phyloP scores from a whole-genome alignment of 257 asterid species.

The Plantago major region DNA sequence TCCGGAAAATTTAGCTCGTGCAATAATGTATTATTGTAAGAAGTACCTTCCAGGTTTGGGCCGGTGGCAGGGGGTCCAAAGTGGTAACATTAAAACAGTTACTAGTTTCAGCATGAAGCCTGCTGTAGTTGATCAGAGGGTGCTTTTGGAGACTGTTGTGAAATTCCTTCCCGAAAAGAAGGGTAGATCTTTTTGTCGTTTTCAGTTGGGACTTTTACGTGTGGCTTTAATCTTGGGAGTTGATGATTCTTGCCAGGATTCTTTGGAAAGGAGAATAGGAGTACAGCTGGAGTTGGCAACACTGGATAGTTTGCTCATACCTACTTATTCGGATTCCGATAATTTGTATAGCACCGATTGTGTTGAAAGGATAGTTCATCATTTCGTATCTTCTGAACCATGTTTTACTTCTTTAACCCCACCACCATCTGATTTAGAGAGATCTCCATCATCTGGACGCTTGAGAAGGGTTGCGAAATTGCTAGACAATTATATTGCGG shows the following conservation, averaged over 20 bases:
- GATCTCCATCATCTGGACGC: constrained; percentile 56
- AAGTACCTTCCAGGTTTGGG: constrained; percentile 88
- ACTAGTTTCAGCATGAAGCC: constrained; percentile 88
- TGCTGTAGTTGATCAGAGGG: constrained; percentile 64
- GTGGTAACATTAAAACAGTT: constrained; percentile 52
- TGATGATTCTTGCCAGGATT: constrained; percentile 47
- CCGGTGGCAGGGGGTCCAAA: constrained; percentile 77
- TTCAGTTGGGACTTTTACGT: constrained; percentile 73
- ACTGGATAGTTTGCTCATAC: constrained; percentile 70
- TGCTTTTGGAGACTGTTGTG: constrained; percentile 62
- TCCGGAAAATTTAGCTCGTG: constrained; percentile 59
- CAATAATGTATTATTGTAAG: constrained; percentile 76
- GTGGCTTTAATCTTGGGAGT: constrained; percentile 80
- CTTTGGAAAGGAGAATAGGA: constrained; percentile 73
- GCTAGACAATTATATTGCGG: constrained; percentile 80
- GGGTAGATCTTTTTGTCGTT: constrained; percentile 80
- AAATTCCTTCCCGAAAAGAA: constrained; percentile 69
- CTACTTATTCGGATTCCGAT: constrained; percentile 84
- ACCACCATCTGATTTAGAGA: constrained; percentile 44
- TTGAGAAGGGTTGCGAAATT: constrained; percentile 71
- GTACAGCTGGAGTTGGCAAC: constrained; percentile 73
- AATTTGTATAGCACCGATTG: constrained; percentile 75
- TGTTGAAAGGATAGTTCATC: constrained; percentile 64
- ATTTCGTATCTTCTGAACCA: constrained; percentile 61
- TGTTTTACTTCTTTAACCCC: constrained; percentile 38